These are phyloP conservation scores for Fusarium drepaniforme DNA, from an alignment of 2,329 filamentous ascomycete species.

Conservation along the genomic window DNA sequence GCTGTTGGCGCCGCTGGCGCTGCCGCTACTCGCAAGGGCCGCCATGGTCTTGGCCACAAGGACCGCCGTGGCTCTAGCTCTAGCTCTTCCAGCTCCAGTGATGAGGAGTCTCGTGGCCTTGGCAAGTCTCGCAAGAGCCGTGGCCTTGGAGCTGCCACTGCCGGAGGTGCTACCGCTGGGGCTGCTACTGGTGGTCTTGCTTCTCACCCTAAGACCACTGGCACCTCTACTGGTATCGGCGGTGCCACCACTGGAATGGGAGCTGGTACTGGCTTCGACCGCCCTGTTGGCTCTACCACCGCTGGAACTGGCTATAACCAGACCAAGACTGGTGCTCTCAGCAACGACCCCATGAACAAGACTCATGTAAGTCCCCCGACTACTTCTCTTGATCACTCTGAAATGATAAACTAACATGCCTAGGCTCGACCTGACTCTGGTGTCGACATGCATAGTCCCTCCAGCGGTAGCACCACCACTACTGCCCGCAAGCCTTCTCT, in stretches of 20 bases:
- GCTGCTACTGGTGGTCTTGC: constrained; percentile 16
- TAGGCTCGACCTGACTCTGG: constrained; percentile 29
- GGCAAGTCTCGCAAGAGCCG: constrained; percentile 28
- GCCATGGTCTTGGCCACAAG: constrained; percentile 19
- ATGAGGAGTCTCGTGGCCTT: constrained; percentile 30
- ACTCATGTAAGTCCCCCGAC: constrained; percentile 15
- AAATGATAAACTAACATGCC: background rate
- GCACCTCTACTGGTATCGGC: background rate
- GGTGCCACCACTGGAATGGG: constrained; percentile 4
- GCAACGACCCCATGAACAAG: constrained; percentile 26
- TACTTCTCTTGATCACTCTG: no score
- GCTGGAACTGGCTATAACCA: constrained; percentile 6
- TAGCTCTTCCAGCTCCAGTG: constrained; percentile 26
- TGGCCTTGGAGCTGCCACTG: constrained; percentile 20
- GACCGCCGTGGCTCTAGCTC: constrained; percentile 25
- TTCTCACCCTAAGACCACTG: constrained; percentile 27
- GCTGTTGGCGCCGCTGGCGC: constrained; percentile 26
- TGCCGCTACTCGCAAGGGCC: constrained; percentile 25
- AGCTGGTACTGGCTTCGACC: background rate
- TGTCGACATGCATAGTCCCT: constrained; percentile 4
- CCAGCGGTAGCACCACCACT: background rate
- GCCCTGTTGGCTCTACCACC: background rate
- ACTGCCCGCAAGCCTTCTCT: constrained; percentile 27
- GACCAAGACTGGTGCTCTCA: constrained; percentile 25
- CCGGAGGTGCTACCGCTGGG: constrained; percentile 11